Base-by-base conservation (phyloP, 495 filamentous ascomycete species). In the Podospora comata region DNA sequence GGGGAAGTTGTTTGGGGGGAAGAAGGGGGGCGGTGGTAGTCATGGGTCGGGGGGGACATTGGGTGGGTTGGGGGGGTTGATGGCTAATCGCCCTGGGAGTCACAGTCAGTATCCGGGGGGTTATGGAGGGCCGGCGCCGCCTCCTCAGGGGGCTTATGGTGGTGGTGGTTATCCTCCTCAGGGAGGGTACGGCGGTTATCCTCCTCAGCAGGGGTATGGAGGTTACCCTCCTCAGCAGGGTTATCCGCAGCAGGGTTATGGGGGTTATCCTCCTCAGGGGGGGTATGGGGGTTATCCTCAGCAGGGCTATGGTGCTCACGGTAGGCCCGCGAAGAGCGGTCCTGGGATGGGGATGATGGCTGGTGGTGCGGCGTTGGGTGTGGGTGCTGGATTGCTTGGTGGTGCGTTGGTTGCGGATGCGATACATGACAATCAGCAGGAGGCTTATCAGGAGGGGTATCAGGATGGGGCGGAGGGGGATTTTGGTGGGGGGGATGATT, bases 331-430 rank as follows among this genome's bases (percentile, higher is more conserved):
- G 19, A 75, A 70, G 68, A 76, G 74, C 39, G 84, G 82, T 55
- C 75, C 82, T 56, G 88, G 89, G 0, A 83, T 92, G 82, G 91
- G 90, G 23, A 81, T 80, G 53, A 81, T 81, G 57, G 86, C 81
- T 1, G 91, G 91, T 59, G 91, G 86, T 28, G 90, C 89, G 9
- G 92, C 91, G 19, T 77, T 94, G 68, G 92, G 92, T 76, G 73
- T 92, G 9, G 92, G 91, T 60, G 92, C 88, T 65, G 92, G 92
- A 65, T 68, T 96, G 72, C 55, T 94, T 3, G 92, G 91, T 68
- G 92, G 91, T 13, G 79, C 82, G 70, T 60, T 94, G 74, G 73
- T 96, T 55, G 89, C 83, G 3, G 84, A 91, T 73, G 88, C 86
- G 11, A 80, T 92, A 59, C 75, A 87, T 58, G 88, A 89, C 67